A percentile compares a stretch with the other conserved stretches of the same genome.
Evolutionary conservation across 1,139 yeast genomes (phyloP).

Genomic region (Candida sanyaensis): DNA sequence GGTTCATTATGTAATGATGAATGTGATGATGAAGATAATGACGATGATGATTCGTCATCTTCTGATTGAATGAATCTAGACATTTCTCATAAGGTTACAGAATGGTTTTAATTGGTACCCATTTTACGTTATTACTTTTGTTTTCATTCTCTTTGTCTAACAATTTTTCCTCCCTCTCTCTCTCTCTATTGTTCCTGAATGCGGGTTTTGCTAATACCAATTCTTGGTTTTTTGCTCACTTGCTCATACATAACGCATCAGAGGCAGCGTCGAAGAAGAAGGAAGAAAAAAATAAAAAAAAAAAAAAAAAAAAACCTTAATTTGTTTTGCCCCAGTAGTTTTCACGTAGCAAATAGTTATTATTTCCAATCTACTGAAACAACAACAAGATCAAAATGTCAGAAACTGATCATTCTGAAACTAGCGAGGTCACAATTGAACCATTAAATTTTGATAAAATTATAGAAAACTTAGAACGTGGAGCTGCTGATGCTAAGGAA

Average conservation of each 20-base stretch:
- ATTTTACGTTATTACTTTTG: too few species aligned
- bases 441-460: slow-evolving; percentile 26
- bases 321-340: not conserved
- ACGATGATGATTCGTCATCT: slow-evolving; percentile 15
- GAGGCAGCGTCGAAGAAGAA: not conserved
- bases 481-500: slow-evolving; percentile 40
- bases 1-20: not conserved
- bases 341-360: too few species aligned
- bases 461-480: slow-evolving; percentile 29
- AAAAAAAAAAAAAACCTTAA: not conserved
- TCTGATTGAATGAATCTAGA: slow-evolving; percentile 17
- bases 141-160: too few species aligned
- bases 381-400: slow-evolving; percentile 16
- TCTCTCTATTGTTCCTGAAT: not conserved
- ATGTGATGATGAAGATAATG: slow-evolving; percentile 9
- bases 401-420: slow-evolving; percentile 20
- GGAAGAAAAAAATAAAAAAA: not conserved
- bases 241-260: too few species aligned
- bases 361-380: too few species aligned
- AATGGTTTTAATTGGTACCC: not conserved
- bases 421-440: slow-evolving; percentile 26
- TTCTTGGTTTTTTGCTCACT: too few species aligned
- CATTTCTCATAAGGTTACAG: not conserved
- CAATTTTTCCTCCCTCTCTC: not conserved
- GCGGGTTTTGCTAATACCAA: not conserved